These are phyloP conservation scores for Tilletia horrida DNA, from an alignment of 1,284 basidiomycete species.

Conservation along the genomic window DNA sequence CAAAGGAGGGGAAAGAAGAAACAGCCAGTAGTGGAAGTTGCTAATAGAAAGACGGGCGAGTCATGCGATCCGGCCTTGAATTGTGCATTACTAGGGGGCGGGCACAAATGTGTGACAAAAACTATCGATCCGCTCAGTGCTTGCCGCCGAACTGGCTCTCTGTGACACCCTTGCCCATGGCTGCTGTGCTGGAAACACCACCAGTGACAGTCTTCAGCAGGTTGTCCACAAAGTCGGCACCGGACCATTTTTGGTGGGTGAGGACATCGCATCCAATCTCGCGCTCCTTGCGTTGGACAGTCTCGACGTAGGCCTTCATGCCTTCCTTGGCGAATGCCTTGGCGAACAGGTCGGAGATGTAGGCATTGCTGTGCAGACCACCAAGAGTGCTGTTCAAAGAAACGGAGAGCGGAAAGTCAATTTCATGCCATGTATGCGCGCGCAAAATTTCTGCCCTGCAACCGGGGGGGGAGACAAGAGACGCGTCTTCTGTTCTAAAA, in stretches of 20 bases:
- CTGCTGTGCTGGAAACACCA: slow-evolving; percentile 87
- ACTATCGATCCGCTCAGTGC: slow-evolving; percentile 27
- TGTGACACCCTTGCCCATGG: slow-evolving; percentile 91
- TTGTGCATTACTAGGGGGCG: too few relatives aligned
- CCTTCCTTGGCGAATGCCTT: slow-evolving; percentile 75
- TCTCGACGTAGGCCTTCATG: slow-evolving; percentile 64
- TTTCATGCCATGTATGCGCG: not conserved
- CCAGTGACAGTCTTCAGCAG: slow-evolving; percentile 91
- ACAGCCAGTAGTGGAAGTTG: too few relatives aligned
- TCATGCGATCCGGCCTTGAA: too few relatives aligned
- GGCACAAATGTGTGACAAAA: not conserved
- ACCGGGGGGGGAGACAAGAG: too few relatives aligned
- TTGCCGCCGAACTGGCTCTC: slow-evolving; percentile 72
- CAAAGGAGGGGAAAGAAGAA: too few relatives aligned
- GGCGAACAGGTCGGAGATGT: slow-evolving; percentile 92
- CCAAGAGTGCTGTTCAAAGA: slow-evolving; percentile 65
- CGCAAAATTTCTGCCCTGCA: too few relatives aligned
- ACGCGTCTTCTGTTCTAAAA: slow-evolving; percentile 39
- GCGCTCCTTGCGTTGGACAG: slow-evolving; percentile 59
- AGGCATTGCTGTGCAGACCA: slow-evolving; percentile 93
- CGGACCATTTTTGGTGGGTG: slow-evolving; percentile 71
- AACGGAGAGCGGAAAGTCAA: slow-evolving; percentile 67
- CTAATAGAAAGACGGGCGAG: too few relatives aligned
- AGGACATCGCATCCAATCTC: slow-evolving; percentile 57
- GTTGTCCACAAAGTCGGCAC: slow-evolving; percentile 86